Conservation (phyloP, 441 rosid species). For the Croton setiger region DNA sequence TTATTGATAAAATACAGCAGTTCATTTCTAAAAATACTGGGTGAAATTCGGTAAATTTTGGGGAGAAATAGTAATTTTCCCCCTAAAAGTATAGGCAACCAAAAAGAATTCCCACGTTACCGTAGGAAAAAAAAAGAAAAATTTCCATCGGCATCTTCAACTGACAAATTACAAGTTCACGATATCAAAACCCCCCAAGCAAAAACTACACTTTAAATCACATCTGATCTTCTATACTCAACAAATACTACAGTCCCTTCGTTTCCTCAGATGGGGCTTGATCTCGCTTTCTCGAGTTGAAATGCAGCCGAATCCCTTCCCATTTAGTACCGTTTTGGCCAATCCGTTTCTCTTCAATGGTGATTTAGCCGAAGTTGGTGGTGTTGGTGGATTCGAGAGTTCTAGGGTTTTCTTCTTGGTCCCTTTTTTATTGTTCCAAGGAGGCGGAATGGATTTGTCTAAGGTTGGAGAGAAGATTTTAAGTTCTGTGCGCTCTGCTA, state of each 20-base stretch:
- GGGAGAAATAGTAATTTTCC: no score
- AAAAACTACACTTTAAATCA: not conserved
- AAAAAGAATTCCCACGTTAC: no score
- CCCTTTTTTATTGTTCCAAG: constrained; percentile 65
- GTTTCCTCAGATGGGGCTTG: constrained; percentile 9
- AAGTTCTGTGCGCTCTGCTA: constrained; percentile 88
- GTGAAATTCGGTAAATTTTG: no score
- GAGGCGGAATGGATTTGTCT: constrained; percentile 89
- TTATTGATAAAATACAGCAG: no score
- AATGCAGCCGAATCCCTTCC: constrained; percentile 87
- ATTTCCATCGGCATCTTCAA: not conserved
- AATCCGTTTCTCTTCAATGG: constrained; percentile 70
- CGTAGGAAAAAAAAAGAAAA: no score
- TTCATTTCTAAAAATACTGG: no score
- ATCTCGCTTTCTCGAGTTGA: constrained; percentile 38
- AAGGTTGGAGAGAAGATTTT: constrained; percentile 87
- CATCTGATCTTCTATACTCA: constrained; percentile 19
- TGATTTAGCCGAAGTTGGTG: constrained; percentile 53
- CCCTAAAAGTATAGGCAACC: no score
- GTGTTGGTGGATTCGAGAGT: constrained; percentile 56
- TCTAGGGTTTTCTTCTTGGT: constrained; percentile 76
- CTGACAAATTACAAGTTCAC: not conserved
- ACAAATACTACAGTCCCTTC: no score
- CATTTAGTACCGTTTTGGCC: constrained; percentile 55
- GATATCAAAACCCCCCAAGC: not conserved